Conservation (phyloP, 2,329 filamentous ascomycete species). For the Monosporascus ibericus region DNA sequence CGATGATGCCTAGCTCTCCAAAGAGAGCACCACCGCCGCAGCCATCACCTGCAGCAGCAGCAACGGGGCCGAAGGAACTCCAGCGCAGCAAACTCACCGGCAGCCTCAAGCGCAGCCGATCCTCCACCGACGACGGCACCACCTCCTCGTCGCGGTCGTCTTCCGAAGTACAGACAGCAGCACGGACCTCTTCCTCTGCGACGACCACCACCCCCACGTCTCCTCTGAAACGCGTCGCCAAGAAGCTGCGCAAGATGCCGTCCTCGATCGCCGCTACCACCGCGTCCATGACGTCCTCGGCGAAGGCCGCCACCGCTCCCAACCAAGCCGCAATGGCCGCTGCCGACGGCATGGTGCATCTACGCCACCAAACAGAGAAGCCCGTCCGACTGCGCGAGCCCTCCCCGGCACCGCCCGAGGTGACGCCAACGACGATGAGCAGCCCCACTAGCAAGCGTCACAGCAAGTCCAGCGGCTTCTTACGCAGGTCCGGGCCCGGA, state of each 20-base stretch:
- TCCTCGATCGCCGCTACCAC: constrained; percentile 26
- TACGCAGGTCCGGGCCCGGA: too few species aligned
- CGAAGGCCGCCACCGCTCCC: not conserved
- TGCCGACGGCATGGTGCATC: constrained; percentile 12
- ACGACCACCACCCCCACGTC: constrained; percentile 14
- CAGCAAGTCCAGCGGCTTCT: constrained; percentile 7
- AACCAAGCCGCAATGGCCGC: not conserved
- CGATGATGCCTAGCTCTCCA: not conserved
- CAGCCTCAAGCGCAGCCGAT: constrained; percentile 46
- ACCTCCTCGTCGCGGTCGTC: constrained; percentile 17
- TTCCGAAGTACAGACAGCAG: constrained; percentile 4
- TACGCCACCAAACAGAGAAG: constrained; percentile 8
- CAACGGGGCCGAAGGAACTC: not conserved
- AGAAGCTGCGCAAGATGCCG: constrained; percentile 49
- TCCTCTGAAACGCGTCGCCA: constrained; percentile 33
- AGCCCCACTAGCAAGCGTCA: not conserved
- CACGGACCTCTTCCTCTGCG: constrained; percentile 3
- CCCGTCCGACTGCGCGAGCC: constrained; percentile 12
- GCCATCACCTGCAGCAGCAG: not conserved
- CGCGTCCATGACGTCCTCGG: constrained; percentile 16
- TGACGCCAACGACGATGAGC: not conserved
- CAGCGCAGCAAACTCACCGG: constrained; percentile 14
- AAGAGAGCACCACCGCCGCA: constrained; percentile 1
- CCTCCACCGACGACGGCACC: constrained; percentile 29
- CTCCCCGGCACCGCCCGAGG: constrained; percentile 6